Evolutionary conservation across 176 grass and related monocot species (phyloP).

Genomic region (Lolium perenne): DNA sequence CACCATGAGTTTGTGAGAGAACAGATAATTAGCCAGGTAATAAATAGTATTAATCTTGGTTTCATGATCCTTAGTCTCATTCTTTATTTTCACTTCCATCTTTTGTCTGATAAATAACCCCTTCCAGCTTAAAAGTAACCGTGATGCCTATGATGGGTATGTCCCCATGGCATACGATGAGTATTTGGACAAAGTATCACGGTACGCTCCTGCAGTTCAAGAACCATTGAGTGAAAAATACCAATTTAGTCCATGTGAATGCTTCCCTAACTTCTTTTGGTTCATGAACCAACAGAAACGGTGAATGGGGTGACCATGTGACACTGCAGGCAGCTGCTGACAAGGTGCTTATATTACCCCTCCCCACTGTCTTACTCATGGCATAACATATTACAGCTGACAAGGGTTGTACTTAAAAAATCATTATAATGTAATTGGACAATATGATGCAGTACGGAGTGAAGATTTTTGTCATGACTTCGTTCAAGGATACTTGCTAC

Average conservation of each 20-base stretch:
- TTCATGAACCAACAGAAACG: constrained; percentile 55
- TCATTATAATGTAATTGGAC: constrained; percentile 45
- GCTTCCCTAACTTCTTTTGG: constrained; percentile 46
- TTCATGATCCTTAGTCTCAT: not conserved
- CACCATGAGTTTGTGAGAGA: constrained; percentile 97
- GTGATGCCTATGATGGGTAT: constrained; percentile 85
- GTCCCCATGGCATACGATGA: constrained; percentile 94
- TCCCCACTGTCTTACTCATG: constrained; percentile 31
- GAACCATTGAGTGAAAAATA: not conserved
- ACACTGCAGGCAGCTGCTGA: constrained; percentile 96
- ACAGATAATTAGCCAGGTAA: constrained; percentile 87
- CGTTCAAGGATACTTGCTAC: constrained; percentile 99
- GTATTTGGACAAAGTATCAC: constrained; percentile 80
- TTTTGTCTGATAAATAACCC: constrained; percentile 36
- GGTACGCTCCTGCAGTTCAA: constrained; percentile 46
- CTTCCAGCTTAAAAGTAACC: constrained; percentile 81
- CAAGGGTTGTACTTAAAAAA: constrained; percentile 9
- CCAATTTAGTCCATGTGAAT: constrained; percentile 10
- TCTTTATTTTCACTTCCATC: constrained; percentile 12
- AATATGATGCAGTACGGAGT: constrained; percentile 86
- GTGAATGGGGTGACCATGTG: constrained; percentile 98
- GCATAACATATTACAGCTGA: constrained; percentile 30
- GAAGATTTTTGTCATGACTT: constrained; percentile 96
- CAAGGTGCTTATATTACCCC: constrained; percentile 58
- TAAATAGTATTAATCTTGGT: not conserved